Evolutionary conservation across 768 basidiomycete genomes (phyloP).

Genomic region (Suillus alpinus): DNA sequence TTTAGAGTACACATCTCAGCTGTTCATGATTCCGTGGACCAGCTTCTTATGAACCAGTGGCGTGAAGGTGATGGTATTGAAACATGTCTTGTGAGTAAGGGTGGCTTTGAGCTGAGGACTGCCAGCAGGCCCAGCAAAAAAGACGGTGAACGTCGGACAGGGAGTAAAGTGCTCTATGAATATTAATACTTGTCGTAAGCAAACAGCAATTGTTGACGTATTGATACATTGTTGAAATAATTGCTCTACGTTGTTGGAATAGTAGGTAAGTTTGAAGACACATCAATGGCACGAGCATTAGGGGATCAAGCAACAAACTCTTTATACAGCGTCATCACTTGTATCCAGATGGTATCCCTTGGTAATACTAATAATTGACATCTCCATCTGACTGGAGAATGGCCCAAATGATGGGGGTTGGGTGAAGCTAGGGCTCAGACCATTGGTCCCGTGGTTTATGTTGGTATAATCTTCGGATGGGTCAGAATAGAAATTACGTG

Average conservation of each 20-base stretch:
- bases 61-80: not conserved
- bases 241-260: not conserved
- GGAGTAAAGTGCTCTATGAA: not conserved
- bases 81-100: not conserved
- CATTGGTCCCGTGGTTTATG: not conserved
- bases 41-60: not conserved
- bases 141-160: not conserved
- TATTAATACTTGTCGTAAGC: not conserved
- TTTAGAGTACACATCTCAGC: not conserved
- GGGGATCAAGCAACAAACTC: not conserved
- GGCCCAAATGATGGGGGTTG: not conserved
- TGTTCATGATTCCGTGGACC: not conserved
- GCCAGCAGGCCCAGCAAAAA: not conserved
- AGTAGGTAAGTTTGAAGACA: not conserved
- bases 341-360: not conserved
- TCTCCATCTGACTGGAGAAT: not conserved
- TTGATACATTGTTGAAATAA: not conserved
- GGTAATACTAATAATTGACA: not conserved
- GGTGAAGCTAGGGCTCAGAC: not conserved
- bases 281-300: not conserved
- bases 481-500: conserved; percentile 8
- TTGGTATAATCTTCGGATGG: not conserved
- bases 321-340: not conserved
- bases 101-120: not conserved
- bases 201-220: not conserved